Evolutionary conservation across 306 rosid genomes (phyloP).

Genomic region (Potentilla sterilis): DNA sequence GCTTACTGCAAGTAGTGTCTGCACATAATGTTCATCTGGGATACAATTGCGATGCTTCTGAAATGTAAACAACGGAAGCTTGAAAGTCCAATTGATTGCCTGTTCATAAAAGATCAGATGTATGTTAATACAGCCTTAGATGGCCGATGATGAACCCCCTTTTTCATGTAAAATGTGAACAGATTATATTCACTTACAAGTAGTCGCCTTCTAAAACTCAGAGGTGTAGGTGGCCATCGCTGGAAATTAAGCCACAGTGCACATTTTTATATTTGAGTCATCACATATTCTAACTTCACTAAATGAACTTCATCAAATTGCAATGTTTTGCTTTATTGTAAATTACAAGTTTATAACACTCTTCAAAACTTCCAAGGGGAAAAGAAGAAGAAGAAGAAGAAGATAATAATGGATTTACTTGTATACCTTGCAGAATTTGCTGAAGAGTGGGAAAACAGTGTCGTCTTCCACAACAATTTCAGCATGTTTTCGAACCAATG

Average conservation of each 20-base stretch:
- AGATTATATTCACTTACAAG: slow-evolving; percentile 21
- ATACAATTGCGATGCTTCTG: slow-evolving; percentile 3
- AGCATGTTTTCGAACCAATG: slow-evolving; percentile 37
- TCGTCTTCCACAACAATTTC: slow-evolving; percentile 27
- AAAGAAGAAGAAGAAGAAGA: no score
- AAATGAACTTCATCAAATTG: neutral
- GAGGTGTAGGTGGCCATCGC: slow-evolving; percentile 23
- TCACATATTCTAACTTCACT: neutral
- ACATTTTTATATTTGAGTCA: neutral
- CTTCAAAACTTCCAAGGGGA: neutral
- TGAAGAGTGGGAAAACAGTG: slow-evolving; percentile 24
- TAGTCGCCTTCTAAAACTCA: neutral
- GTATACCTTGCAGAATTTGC: slow-evolving; percentile 34
- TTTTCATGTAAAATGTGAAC: slow-evolving; percentile 2
- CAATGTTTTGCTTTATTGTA: neutral
- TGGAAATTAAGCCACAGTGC: slow-evolving; percentile 10
- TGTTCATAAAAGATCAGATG: neutral
- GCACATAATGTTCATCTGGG: slow-evolving; percentile 20
- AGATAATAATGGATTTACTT: neutral
- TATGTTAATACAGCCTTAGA: neutral
- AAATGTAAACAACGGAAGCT: neutral
- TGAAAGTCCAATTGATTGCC: neutral
- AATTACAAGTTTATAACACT: neutral
- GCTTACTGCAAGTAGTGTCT: slow-evolving; percentile 12
- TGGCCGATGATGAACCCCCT: neutral